Conservation (phyloP, 1,284 basidiomycete species). For the Flammula alnicola region DNA sequence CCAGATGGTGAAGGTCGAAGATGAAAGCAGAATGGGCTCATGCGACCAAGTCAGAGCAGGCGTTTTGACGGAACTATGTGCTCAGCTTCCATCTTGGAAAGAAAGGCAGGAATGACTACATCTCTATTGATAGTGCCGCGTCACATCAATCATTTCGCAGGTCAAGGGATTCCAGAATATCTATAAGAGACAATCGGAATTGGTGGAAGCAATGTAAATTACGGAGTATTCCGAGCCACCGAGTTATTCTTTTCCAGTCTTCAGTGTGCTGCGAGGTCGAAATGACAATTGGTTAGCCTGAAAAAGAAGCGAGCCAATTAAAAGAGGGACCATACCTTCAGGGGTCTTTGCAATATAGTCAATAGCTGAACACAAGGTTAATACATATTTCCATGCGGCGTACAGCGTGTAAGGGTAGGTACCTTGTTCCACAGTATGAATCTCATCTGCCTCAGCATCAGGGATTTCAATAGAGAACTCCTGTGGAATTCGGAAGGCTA, state of each 20-base stretch:
- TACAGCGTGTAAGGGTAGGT: slow-evolving; percentile 34
- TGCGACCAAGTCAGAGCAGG: slow-evolving; percentile 23
- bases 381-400: slow-evolving; percentile 19
- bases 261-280: slow-evolving; percentile 37
- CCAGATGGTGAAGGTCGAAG: slow-evolving; percentile 21
- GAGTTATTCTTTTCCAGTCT: slow-evolving; percentile 23
- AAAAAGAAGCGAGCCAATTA: slow-evolving; percentile 28
- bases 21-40: slow-evolving; percentile 20
- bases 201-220: slow-evolving; percentile 35
- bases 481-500: slow-evolving; percentile 42
- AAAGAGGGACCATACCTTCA: slow-evolving; percentile 62
- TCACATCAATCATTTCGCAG: slow-evolving; percentile 27
- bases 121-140: slow-evolving; percentile 30
- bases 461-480: slow-evolving; percentile 94
- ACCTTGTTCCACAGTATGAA: slow-evolving; percentile 95
- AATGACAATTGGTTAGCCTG: slow-evolving; percentile 27
- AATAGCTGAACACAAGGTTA: slow-evolving; percentile 66
- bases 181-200: slow-evolving; percentile 31
- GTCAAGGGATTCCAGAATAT: slow-evolving; percentile 30
- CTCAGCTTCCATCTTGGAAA: slow-evolving; percentile 29
- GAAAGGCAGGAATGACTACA: slow-evolving; percentile 24
- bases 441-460: slow-evolving; percentile 97
- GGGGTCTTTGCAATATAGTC: slow-evolving; percentile 97
- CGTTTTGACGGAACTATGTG: slow-evolving; percentile 22
- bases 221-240: slow-evolving; percentile 36